phyloP scores from a whole-genome alignment of 192 early-diverging fungal species.

The Chytriomyces hyalinus region DNA sequence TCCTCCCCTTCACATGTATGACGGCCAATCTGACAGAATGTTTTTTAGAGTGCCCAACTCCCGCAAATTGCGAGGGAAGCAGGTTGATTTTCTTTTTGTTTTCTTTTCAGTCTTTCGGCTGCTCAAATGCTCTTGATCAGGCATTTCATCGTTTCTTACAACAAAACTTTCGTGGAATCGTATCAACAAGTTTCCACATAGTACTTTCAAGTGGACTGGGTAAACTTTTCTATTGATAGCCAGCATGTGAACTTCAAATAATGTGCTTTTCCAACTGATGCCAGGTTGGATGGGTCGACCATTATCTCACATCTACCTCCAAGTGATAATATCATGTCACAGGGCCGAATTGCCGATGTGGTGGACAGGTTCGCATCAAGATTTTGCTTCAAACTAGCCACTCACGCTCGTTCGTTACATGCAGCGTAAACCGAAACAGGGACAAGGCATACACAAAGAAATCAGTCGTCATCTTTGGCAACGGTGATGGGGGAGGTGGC shows the following conservation, averaged over 20 bases:
- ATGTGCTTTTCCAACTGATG: neutral
- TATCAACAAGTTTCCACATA: slow-evolving; percentile 95
- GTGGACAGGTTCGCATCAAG: slow-evolving; percentile 40
- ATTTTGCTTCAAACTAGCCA: neutral
- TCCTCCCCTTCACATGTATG: neutral
- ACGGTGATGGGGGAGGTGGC: slow-evolving; percentile 95
- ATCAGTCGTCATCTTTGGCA: slow-evolving; percentile 86
- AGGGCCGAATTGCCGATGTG: slow-evolving; percentile 61
- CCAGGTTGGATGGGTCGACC: slow-evolving; percentile 75
- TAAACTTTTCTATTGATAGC: slow-evolving; percentile 1
- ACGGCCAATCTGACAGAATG: neutral
- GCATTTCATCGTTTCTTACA: slow-evolving; percentile 91
- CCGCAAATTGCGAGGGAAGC: slow-evolving; percentile 86
- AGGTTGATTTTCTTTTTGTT: slow-evolving; percentile 39
- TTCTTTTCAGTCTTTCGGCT: neutral
- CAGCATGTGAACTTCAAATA: neutral
- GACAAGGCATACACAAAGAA: slow-evolving; percentile 85
- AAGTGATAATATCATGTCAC: slow-evolving; percentile 83
- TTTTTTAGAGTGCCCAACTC: slow-evolving; percentile 50
- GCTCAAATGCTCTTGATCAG: neutral
- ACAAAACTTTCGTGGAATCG: slow-evolving; percentile 99
- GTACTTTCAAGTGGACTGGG: slow-evolving; percentile 94
- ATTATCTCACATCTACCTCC: slow-evolving; percentile 90
- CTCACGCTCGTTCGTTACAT: slow-evolving; percentile 10
- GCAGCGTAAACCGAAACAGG: slow-evolving; percentile 79